These are phyloP conservation scores for Phytophthora litchii DNA, from an alignment of 352 stramenopile species.

Conservation along the genomic window DNA sequence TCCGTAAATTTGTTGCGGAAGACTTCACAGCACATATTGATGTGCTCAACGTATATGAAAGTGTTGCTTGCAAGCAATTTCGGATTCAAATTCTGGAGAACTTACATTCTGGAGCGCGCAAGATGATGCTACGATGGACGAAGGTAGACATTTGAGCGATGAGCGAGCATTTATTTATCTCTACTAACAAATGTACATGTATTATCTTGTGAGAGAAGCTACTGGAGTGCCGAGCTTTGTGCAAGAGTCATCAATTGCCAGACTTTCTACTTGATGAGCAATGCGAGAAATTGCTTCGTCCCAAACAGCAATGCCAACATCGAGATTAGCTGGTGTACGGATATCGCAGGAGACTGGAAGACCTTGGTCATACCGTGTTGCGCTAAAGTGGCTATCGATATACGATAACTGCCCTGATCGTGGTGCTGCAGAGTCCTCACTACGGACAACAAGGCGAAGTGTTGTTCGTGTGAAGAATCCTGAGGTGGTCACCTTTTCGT, in stretches of 20 bases:
- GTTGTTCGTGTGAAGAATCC: slow-evolving; percentile 8
- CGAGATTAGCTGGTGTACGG: slow-evolving; percentile 4
- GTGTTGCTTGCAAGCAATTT: background rate
- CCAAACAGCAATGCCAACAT: slow-evolving; percentile 19
- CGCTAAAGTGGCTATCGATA: slow-evolving; percentile 31
- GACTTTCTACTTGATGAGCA: slow-evolving; percentile 28
- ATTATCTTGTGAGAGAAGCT: background rate
- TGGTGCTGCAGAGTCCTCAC: background rate
- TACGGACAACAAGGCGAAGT: slow-evolving; percentile 15
- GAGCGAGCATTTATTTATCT: too few relatives aligned
- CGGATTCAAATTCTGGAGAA: slow-evolving; percentile 6
- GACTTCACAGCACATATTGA: too few relatives aligned
- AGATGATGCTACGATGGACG: background rate
- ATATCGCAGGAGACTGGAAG: background rate
- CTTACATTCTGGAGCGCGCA: slow-evolving; percentile 4
- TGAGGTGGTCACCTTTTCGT: background rate
- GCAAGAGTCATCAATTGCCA: slow-evolving; percentile 27
- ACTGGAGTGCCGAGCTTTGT: background rate
- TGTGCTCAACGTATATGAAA: slow-evolving; percentile 6
- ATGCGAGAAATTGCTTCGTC: slow-evolving; percentile 25
- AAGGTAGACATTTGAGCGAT: background rate
- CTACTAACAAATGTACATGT: too few relatives aligned
- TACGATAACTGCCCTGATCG: background rate
- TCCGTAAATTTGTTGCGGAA: slow-evolving; percentile 12
- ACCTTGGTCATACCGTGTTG: slow-evolving; percentile 8